phyloP scores from a whole-genome alignment of 257 asterid genomes.

The Nicotiana obtusifolia region DNA sequence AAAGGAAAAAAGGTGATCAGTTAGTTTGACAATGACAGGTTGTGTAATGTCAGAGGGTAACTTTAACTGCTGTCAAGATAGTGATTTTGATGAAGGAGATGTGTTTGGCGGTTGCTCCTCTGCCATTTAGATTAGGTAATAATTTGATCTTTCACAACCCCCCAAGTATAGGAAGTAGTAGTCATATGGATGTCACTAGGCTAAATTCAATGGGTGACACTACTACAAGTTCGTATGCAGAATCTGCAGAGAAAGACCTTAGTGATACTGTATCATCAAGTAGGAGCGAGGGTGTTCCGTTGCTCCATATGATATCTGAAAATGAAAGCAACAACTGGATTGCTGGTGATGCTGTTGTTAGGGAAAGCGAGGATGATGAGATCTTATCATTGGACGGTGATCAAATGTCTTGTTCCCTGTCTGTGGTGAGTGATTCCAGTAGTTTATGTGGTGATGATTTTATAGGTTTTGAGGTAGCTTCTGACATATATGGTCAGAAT shows the following conservation, averaged over 20 bases:
- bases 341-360: constrained; percentile 31
- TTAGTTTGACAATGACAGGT: constrained; percentile 55
- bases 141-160: constrained; percentile 29
- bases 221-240: constrained; percentile 26
- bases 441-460: constrained; percentile 84
- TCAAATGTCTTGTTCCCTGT: constrained; percentile 51
- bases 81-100: constrained; percentile 52
- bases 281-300: constrained; percentile 8
- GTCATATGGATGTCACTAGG: constrained; percentile 39
- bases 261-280: constrained; percentile 18
- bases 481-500: constrained; percentile 28
- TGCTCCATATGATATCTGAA: constrained; percentile 23
- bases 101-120: constrained; percentile 37
- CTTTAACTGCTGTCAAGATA: constrained; percentile 31
- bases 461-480: constrained; percentile 34
- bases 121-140: constrained; percentile 60
- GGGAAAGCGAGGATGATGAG: constrained; percentile 58
- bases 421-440: constrained; percentile 76
- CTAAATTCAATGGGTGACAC: constrained; percentile 36
- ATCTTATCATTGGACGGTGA: constrained; percentile 51
- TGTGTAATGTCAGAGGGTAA: constrained; percentile 29
- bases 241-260: constrained; percentile 26
- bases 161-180: constrained; percentile 13
- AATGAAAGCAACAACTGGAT: constrained; percentile 29
- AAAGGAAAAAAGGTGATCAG: constrained; percentile 24